Base-by-base conservation (phyloP, 73 alveolate species). In the Paramecium pentaurelia region DNA sequence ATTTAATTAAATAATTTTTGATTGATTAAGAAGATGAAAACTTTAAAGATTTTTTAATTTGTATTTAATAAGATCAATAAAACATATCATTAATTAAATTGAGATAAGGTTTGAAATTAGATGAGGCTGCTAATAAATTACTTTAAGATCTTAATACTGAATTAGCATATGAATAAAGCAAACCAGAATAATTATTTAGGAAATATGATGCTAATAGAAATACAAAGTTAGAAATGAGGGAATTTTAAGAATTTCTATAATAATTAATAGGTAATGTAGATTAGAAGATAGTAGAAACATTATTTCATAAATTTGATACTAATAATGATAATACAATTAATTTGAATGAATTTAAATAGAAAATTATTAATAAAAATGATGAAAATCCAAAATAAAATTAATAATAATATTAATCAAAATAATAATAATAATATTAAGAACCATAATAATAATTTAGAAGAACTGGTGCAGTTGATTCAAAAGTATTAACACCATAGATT, bases 171-270 rank as follows among this genome's bases (percentile, higher is more conserved):
- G 75, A 80, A 20, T 27, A 80, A 47, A 27, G 47, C 5, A 44
- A 47, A 22, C 91, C 91, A 44, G 91, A 80, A 45, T 80, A 80
- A 45, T 8, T 80, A 27, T 80, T 80, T 47, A n/a, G 75, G n/a
- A 80, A 80, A 25, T 80, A 80, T 80, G 91, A 80, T 80, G 71
- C 91, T 5, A 80, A 80, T 45, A 44, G 49, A 45, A 80, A 80
- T 80, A 47, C 77, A 14, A 80, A 80, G 27, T 36, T 80, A 8
- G 91, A 80, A 47, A 44, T 80, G 49, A 80, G 77, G 12, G 91
- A 80, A 28, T 80, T 80, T 80, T 25, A 18, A 10, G 91, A 80
- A 20, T 42, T 80, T 8, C 16, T 80, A 32, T 16, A 40, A 44
- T 10, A 80, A 49, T 20, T 80, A 6, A 51, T 42, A 28, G 77